Conservation (phyloP, 2,329 filamentous ascomycete species). For the Penicillium vulpinum region DNA sequence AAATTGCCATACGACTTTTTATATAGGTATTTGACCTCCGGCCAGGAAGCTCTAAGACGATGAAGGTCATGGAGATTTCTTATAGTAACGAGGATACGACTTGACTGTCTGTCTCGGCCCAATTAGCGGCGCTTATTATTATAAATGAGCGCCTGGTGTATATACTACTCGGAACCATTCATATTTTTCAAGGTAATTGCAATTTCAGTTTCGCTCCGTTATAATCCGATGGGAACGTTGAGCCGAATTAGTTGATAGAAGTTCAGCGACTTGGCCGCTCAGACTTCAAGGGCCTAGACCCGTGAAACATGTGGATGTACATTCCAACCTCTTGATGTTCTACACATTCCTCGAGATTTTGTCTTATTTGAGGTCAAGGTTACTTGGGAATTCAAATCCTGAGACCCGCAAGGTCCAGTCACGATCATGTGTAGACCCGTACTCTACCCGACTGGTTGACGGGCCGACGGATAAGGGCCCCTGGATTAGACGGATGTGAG, state of each 20-base stretch:
- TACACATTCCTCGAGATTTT: background rate
- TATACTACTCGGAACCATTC: background rate
- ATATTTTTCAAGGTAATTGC: background rate
- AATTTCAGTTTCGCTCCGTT: background rate
- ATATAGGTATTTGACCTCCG: background rate
- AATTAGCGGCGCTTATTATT: background rate
- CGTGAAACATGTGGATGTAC: background rate
- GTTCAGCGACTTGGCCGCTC: background rate
- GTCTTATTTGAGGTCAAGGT: background rate
- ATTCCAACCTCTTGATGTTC: background rate
- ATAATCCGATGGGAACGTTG: background rate
- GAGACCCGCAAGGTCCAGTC: background rate
- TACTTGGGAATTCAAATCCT: background rate
- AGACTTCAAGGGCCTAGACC: background rate
- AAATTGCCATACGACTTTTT: background rate
- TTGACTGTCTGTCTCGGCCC: background rate
- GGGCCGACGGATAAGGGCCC: background rate
- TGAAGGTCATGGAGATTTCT: background rate
- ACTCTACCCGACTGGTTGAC: background rate
- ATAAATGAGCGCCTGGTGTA: conserved; percentile 3
- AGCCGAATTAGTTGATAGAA: background rate
- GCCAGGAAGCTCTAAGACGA: too few species aligned
- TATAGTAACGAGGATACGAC: background rate
- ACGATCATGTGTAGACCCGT: background rate
- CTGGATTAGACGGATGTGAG: background rate